Conservation (phyloP, 257 asterid species). For the Rhazya stricta region DNA sequence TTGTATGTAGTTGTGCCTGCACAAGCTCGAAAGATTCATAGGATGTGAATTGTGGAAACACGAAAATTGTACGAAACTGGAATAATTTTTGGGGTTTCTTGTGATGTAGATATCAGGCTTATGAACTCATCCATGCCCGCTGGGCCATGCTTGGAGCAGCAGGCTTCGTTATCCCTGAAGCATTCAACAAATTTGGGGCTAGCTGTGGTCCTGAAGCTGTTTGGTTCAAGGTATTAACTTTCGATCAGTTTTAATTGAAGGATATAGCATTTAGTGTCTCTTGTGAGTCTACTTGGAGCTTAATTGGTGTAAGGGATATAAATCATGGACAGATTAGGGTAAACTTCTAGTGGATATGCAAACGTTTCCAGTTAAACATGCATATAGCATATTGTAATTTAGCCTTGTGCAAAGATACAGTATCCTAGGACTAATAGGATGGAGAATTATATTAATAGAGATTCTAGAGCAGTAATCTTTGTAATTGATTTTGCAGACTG, state of each 20-base stretch:
- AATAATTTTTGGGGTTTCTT: neutral
- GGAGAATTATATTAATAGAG: neutral
- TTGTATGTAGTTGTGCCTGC: neutral
- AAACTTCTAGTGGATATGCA: no score
- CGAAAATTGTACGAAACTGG: neutral
- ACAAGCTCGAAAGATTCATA: neutral
- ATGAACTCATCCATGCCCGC: constrained; percentile 82
- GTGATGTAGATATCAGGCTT: constrained; percentile 68
- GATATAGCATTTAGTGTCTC: neutral
- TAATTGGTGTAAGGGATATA: neutral
- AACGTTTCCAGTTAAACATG: no score
- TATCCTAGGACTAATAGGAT: neutral
- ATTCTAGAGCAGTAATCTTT: neutral
- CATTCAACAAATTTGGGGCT: constrained; percentile 95
- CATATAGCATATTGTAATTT: no score
- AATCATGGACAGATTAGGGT: no score
- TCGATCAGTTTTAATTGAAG: no score
- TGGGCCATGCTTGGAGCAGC: constrained; percentile 99
- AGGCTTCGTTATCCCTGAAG: constrained; percentile 88
- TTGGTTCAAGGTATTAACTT: constrained; percentile 82
- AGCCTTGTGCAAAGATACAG: neutral
- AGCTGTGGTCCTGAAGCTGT: constrained; percentile 98
- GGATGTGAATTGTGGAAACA: neutral
- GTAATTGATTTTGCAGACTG: constrained; percentile 45
- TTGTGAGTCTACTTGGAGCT: neutral